A percentile compares a stretch with the other conserved stretches of the same genome.
These are phyloP conservation scores for Mrakia frigida DNA, from an alignment of 768 basidiomycete species.

Conservation along the genomic window DNA sequence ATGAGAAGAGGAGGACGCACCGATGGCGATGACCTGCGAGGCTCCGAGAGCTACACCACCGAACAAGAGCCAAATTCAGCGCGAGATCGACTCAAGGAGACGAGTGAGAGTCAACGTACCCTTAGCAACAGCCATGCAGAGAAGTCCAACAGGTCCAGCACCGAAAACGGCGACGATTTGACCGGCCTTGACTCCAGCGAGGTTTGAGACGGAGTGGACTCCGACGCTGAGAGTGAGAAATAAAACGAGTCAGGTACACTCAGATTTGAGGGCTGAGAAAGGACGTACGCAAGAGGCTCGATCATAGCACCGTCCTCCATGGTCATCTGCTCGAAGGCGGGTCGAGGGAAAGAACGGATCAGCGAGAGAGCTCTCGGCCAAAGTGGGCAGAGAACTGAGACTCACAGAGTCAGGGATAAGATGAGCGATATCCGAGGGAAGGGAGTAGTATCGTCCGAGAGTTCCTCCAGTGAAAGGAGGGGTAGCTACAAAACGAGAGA, in stretches of 20 bases:
- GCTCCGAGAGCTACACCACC: slow-evolving; percentile 64
- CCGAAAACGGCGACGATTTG: slow-evolving; percentile 81
- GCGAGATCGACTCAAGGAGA: background rate
- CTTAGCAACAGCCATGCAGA: slow-evolving; percentile 68
- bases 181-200: slow-evolving; percentile 65
- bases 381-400: background rate
- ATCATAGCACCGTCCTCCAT: slow-evolving; percentile 96
- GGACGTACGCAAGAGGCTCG: slow-evolving; percentile 67
- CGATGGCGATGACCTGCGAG: slow-evolving; percentile 73
- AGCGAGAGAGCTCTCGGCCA: background rate
- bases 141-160: slow-evolving; percentile 45
- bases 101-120: background rate
- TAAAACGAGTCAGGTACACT: no score
- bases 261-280: no score
- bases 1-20: slow-evolving; percentile 52
- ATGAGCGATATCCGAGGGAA: slow-evolving; percentile 70
- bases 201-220: slow-evolving; percentile 74
- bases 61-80: background rate
- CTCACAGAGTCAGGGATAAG: slow-evolving; percentile 21
- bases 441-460: slow-evolving; percentile 62
- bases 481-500: slow-evolving; percentile 82
- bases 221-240: slow-evolving; percentile 52
- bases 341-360: background rate
- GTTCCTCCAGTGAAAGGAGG: slow-evolving; percentile 85
- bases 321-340: slow-evolving; percentile 6